phyloP scores from a whole-genome alignment of 106 monocot species.

The Platanthera zijinensis region DNA sequence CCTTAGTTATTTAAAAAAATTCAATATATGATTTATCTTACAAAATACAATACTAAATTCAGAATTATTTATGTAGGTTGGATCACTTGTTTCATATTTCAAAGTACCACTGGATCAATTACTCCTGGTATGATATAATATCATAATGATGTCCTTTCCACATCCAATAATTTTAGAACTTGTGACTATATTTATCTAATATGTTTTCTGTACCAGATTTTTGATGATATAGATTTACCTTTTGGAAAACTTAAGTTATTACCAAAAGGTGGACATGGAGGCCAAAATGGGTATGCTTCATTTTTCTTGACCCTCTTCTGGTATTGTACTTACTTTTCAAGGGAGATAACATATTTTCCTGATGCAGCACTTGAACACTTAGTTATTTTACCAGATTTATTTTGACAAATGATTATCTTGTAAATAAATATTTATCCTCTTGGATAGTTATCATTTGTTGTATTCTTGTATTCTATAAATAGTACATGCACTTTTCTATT shows the following conservation, averaged over 20 bases:
- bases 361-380: too few relatives aligned
- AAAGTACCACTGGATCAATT: slow-evolving; percentile 82
- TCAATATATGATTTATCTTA: slow-evolving; percentile 1
- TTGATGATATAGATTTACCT: slow-evolving; percentile 89
- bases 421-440: too few relatives aligned
- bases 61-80: slow-evolving; percentile 47
- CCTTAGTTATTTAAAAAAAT: background rate
- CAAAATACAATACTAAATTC: slow-evolving; percentile 3
- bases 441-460: too few relatives aligned
- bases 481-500: too few relatives aligned
- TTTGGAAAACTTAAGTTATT: slow-evolving; percentile 83
- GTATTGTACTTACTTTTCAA: background rate
- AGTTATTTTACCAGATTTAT: too few relatives aligned
- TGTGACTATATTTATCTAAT: slow-evolving; percentile 5
- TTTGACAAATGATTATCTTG: too few relatives aligned
- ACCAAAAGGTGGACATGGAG: slow-evolving; percentile 97
- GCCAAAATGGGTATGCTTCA: slow-evolving; percentile 83
- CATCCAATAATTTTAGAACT: background rate
- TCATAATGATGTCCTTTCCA: background rate
- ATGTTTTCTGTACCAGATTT: slow-evolving; percentile 47
- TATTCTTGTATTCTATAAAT: too few relatives aligned
- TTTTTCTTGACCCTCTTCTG: background rate
- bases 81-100: slow-evolving; percentile 75
- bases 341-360: background rate
- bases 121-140: slow-evolving; percentile 46